phyloP scores from a whole-genome alignment of 2,329 filamentous ascomycete genomes.

The Trichoderma sp. region DNA sequence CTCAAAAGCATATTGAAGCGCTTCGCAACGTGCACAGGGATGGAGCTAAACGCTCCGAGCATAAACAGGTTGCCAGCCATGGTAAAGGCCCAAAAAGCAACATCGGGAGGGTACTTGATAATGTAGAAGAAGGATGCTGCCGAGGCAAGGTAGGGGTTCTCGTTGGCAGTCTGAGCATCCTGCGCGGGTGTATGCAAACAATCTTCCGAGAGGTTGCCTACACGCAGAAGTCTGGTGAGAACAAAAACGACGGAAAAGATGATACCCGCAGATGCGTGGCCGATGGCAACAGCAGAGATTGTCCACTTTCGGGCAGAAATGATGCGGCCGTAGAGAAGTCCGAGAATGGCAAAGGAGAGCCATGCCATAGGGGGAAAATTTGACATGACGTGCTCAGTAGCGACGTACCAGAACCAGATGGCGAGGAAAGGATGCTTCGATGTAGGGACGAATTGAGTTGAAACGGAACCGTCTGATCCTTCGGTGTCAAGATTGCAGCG shows the following conservation, averaged over 20 bases:
- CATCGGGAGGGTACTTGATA: slow-evolving; percentile 46
- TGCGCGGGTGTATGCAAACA: slow-evolving; percentile 43
- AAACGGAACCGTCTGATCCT: neutral
- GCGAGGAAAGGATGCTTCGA: slow-evolving; percentile 27
- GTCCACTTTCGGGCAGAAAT: slow-evolving; percentile 34
- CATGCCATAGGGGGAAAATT: slow-evolving; percentile 45
- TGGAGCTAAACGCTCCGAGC: slow-evolving; percentile 35
- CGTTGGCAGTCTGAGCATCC: slow-evolving; percentile 24
- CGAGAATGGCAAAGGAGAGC: slow-evolving; percentile 46
- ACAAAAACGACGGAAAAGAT: slow-evolving; percentile 39
- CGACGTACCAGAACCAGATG: slow-evolving; percentile 43
- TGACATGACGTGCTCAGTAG: slow-evolving; percentile 33
- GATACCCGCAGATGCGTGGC: slow-evolving; percentile 31
- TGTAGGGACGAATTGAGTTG: neutral
- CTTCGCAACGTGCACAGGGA: slow-evolving; percentile 33
- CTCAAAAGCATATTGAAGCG: slow-evolving; percentile 38
- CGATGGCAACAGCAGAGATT: slow-evolving; percentile 26
- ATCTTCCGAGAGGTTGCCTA: slow-evolving; percentile 44
- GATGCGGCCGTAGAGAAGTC: slow-evolving; percentile 43
- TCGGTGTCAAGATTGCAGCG: slow-evolving; percentile 30
- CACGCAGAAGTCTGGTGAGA: slow-evolving; percentile 39
- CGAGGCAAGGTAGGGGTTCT: slow-evolving; percentile 43
- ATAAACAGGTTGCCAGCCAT: slow-evolving; percentile 40
- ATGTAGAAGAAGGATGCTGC: slow-evolving; percentile 45
- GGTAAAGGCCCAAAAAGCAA: slow-evolving; percentile 44